Evolutionary conservation across 345 rosid genomes (phyloP).

Genomic region (Pugionium dolabratum): DNA sequence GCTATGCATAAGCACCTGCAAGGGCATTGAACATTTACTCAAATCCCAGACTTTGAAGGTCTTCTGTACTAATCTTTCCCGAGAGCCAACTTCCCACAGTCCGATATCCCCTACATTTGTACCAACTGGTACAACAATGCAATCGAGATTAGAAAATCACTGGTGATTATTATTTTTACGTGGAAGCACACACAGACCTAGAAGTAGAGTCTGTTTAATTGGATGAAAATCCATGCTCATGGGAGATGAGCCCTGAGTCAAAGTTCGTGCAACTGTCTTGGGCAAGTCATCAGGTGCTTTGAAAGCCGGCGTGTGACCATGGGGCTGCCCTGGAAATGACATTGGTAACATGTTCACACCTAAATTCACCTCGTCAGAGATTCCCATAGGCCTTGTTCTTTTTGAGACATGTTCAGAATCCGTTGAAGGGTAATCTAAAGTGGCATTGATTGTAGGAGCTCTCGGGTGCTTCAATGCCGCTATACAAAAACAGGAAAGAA

Average conservation of each 20-base stretch:
- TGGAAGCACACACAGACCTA: conserved; percentile 52
- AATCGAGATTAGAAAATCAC: conserved; percentile 12
- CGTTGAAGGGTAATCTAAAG: conserved; percentile 80
- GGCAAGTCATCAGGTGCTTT: conserved; percentile 87
- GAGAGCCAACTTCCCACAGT: conserved; percentile 91
- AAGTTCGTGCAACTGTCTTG: conserved; percentile 60
- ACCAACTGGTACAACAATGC: conserved; percentile 65
- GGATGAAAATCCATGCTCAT: conserved; percentile 99
- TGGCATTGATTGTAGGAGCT: conserved; percentile 76
- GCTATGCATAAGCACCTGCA: conserved; percentile 49
- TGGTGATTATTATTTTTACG: conserved; percentile 4
- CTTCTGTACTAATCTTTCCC: conserved; percentile 69
- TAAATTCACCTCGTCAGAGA: conserved; percentile 85
- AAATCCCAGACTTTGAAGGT: conserved; percentile 96
- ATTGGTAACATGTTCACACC: conserved; percentile 79
- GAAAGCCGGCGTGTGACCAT: conserved; percentile 68
- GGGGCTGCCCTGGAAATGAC: conserved; percentile 70
- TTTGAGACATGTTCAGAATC: conserved; percentile 92
- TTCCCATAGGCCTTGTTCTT: conserved; percentile 87
- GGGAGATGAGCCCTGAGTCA: conserved; percentile 88
- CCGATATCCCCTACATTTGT: conserved; percentile 91
- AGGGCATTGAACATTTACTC: conserved; percentile 68
- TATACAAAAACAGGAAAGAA: conserved; percentile 31
- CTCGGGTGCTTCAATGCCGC: conserved; percentile 96
- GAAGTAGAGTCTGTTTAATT: conserved; percentile 75